A percentile compares a stretch with the other conserved stretches of the same genome.
These are phyloP conservation scores for Cyclotella cryptica DNA, from an alignment of 108 stramenopile species.

Conservation along the genomic window DNA sequence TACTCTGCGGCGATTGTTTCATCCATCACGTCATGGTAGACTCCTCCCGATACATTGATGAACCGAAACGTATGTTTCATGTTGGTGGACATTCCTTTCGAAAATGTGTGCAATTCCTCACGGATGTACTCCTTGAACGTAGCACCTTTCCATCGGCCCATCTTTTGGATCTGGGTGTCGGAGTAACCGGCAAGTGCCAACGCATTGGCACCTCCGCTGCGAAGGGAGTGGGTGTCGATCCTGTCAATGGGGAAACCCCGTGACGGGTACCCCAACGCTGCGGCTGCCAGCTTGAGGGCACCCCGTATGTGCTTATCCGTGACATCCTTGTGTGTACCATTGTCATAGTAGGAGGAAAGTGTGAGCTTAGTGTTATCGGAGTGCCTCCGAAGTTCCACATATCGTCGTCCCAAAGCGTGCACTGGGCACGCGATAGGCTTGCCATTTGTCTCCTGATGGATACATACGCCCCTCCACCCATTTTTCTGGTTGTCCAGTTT, in stretches of 20 bases:
- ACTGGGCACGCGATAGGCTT: background rate
- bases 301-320: background rate
- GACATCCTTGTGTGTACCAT: background rate
- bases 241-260: constrained; percentile 14
- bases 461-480: no score
- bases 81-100: constrained; percentile 21
- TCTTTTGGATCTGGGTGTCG: constrained; percentile 10
- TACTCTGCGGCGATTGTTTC: background rate
- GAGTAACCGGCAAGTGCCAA: background rate
- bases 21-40: background rate
- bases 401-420: background rate
- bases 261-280: background rate
- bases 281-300: constrained; percentile 1
- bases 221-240: constrained; percentile 22
- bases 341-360: background rate
- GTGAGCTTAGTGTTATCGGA: background rate
- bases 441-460: no score
- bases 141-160: constrained; percentile 12
- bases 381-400: background rate
- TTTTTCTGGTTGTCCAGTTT: no score
- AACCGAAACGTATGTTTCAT: background rate
- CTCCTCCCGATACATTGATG: background rate
- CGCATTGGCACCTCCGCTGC: background rate
- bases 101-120: constrained; percentile 10
- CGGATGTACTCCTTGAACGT: constrained; percentile 25